Evolutionary conservation across 2,329 filamentous ascomycete species (phyloP).

Genomic region (Paecilomyces sp.): DNA sequence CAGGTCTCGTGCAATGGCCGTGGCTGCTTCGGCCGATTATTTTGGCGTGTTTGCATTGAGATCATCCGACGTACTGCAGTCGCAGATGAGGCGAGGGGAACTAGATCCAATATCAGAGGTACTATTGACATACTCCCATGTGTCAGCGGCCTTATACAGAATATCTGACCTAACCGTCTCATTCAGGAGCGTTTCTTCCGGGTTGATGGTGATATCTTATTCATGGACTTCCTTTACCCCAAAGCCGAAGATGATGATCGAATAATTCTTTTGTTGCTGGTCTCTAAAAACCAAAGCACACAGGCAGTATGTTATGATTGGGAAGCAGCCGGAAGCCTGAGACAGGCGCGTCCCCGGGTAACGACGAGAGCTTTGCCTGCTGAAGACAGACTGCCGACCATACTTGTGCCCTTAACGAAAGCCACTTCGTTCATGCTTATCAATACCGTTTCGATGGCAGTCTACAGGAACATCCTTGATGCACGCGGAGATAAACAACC

Average conservation of each 20-base stretch:
- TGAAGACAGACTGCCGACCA: constrained; percentile 52
- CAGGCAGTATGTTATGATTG: constrained; percentile 47
- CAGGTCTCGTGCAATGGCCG: constrained; percentile 53
- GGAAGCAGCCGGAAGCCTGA: constrained; percentile 38
- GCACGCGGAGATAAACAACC: constrained; percentile 11
- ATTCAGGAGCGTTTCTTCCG: constrained; percentile 40
- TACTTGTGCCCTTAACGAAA: constrained; percentile 66
- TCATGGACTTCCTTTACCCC: constrained; percentile 80
- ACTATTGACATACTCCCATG: constrained; percentile 5
- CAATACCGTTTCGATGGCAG: constrained; percentile 50
- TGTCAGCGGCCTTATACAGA: constrained; percentile 11
- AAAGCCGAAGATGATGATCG: constrained; percentile 57
- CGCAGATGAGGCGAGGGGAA: constrained; percentile 41
- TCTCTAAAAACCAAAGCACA: constrained; percentile 38
- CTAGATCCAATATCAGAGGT: constrained; percentile 56
- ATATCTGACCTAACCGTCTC: constrained; percentile 1
- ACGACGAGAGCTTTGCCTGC: constrained; percentile 22
- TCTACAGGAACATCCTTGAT: constrained; percentile 37
- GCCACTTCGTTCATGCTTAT: constrained; percentile 65
- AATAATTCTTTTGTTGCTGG: constrained; percentile 67
- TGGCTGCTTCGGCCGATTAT: constrained; percentile 62
- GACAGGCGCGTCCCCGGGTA: constrained; percentile 17
- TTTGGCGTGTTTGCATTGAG: constrained; percentile 68
- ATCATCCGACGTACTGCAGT: constrained; percentile 44
- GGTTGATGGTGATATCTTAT: constrained; percentile 68